Base-by-base conservation (phyloP, 2,329 filamentous ascomycete genomes). In the Microdochium trichocladiopsis region DNA sequence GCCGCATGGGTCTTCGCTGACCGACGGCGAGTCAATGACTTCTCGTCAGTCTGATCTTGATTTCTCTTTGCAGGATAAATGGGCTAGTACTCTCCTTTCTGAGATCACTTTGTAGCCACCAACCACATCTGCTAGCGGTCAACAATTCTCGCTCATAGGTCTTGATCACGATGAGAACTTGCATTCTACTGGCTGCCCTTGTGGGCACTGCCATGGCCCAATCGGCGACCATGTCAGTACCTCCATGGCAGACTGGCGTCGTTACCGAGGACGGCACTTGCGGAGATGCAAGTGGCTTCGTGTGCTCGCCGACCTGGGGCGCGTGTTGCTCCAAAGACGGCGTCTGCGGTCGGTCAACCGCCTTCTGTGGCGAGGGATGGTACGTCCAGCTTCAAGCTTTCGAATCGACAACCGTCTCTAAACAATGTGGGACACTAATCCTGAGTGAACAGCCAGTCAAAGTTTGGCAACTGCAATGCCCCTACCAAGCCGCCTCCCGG, bases 241-340 rank as follows among this genome's bases (percentile, higher is more conserved):
- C 51, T 2, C 51, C 51, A 9, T 52, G 51, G 51, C 51, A 52
- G 37, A 49, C 51, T 18, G 51, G 51, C 18, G 28, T 52, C 10
- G 16, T 37, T 10, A 49, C 51, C 4, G 51, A 52, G 21, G 51
- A 52, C 31, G 51, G 51, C 21, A 41, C 25, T 16, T 52, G 51
- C 22, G 51, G 51, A 8, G 24, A 16, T 1, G 24, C 25, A 22
- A 16, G 11, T 21, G 47, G 24, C 16, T 25, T 43, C 25, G 51
- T 52, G 12, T 52, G 51, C 25, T 49, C 51, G n/a, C 51, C 51
- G n/a, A 18, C 47, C 1, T 52, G 51, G 51, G 51, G 51, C 25
- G 51, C 51, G 0, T 52, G 51, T 1, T 52, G 51, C 25, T 52
- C 51, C 4, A 43, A 36, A 21, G 51, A 52, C 22, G 51, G 47